Conservation (phyloP, 31 red algal genomes). For the Porphyra umbilicalis region DNA sequence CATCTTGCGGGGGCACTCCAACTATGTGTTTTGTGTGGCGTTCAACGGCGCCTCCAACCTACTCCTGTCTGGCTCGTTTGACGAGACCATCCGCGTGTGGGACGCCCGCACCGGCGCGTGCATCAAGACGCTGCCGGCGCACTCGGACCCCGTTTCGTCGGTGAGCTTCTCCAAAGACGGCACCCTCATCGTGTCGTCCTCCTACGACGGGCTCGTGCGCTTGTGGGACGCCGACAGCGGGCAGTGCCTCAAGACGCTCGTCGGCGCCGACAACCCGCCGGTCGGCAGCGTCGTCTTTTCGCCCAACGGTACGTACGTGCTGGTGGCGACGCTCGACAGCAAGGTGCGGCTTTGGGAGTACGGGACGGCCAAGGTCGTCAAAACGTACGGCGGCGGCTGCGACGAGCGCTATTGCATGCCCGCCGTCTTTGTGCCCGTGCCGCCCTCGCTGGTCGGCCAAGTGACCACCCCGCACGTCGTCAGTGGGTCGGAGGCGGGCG, state of each 20-base stretch:
- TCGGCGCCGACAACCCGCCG: slow-evolving; percentile 73
- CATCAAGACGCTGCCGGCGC: slow-evolving; percentile 65
- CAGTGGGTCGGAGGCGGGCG: slow-evolving; percentile 77
- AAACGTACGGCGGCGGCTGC: slow-evolving; percentile 71
- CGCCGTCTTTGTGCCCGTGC: slow-evolving; percentile 42
- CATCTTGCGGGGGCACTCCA: slow-evolving; percentile 54
- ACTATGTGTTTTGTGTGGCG: slow-evolving; percentile 88
- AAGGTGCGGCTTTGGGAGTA: slow-evolving; percentile 92
- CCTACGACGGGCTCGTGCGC: slow-evolving; percentile 80
- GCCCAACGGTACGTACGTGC: slow-evolving; percentile 90
- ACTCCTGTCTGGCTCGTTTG: slow-evolving; percentile 85
- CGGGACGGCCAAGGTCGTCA: slow-evolving; percentile 56
- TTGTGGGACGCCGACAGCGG: slow-evolving; percentile 86
- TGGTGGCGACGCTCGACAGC: slow-evolving; percentile 75
- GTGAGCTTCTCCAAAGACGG: slow-evolving; percentile 92
- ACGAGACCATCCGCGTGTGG: slow-evolving; percentile 85
- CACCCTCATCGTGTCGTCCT: slow-evolving; percentile 83
- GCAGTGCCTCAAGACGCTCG: slow-evolving; percentile 75
- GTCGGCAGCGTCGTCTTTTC: slow-evolving; percentile 85
- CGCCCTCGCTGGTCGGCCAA: background rate
- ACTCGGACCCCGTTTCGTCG: slow-evolving; percentile 82
- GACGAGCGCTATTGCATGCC: slow-evolving; percentile 75
- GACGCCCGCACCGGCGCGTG: slow-evolving; percentile 70
- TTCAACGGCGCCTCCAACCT: slow-evolving; percentile 88
- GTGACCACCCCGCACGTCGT: slow-evolving; percentile 55